A percentile compares a stretch with the other conserved stretches of the same genome.
Evolutionary conservation across 2,329 filamentous ascomycete genomes (phyloP).

Genomic region (Penicillium corylophilum): DNA sequence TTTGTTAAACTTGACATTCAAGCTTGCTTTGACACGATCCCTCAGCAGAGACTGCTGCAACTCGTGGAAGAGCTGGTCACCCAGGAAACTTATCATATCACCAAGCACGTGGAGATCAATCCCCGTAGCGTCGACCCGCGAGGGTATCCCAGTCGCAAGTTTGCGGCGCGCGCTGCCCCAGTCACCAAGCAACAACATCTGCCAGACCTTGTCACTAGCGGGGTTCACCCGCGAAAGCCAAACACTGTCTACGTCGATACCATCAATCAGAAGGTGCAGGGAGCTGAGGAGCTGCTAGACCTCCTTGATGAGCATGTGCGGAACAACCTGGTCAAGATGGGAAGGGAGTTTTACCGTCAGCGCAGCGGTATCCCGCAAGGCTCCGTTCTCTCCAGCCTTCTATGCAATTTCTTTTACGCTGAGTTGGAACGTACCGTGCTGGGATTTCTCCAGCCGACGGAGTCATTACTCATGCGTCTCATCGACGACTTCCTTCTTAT

Average conservation of each 20-base stretch:
- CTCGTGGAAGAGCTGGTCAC: conserved; percentile 61
- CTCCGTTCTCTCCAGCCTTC: conserved; percentile 77
- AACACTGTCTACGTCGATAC: conserved; percentile 78
- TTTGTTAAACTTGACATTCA: conserved; percentile 93
- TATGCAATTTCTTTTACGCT: conserved; percentile 97
- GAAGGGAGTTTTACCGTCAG: conserved; percentile 84
- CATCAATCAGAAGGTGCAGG: conserved; percentile 57
- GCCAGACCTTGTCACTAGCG: conserved; percentile 42
- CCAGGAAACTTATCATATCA: conserved; percentile 65
- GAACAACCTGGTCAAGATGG: conserved; percentile 81
- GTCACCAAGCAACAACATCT: conserved; percentile 47
- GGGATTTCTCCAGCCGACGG: conserved; percentile 59
- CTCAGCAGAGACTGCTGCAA: conserved; percentile 69
- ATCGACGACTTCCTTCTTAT: conserved; percentile 94
- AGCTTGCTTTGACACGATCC: conserved; percentile 93
- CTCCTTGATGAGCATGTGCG: conserved; percentile 78
- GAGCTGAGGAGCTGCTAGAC: conserved; percentile 61
- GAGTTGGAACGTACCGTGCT: conserved; percentile 73
- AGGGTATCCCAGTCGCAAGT: conserved; percentile 43
- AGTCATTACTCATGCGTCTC: conserved; percentile 72
- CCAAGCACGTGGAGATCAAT: conserved; percentile 72
- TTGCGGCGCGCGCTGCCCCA: conserved; percentile 54
- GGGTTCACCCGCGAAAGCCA: conserved; percentile 46
- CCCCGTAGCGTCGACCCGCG: conserved; percentile 30
- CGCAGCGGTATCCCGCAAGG: conserved; percentile 90